These are phyloP conservation scores for Berberis vulgaris DNA, from an alignment of 164 flowering plant species.

Conservation along the genomic window DNA sequence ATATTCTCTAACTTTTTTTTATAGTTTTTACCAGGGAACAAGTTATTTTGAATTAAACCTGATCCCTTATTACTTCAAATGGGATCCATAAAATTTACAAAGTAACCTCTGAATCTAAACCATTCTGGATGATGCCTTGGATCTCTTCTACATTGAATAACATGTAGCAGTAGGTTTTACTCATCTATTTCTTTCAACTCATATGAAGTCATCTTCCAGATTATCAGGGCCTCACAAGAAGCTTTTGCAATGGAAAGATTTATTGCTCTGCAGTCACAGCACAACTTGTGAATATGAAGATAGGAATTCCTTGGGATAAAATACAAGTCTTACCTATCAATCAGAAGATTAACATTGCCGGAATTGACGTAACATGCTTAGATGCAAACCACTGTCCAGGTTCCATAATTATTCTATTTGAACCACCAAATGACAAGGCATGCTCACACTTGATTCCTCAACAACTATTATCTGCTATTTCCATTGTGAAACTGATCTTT, in stretches of 20 bases:
- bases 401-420: conserved; percentile 74
- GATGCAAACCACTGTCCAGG: conserved; percentile 99
- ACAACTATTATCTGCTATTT: neutral
- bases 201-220: conserved; percentile 30
- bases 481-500: conserved; percentile 2
- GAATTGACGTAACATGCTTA: conserved; percentile 61
- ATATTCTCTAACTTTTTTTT: no score
- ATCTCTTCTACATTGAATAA: no score
- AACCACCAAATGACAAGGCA: conserved; percentile 88
- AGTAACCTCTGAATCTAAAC: no score
- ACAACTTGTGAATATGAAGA: conserved; percentile 68
- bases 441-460: conserved; percentile 12
- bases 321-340: conserved; percentile 69
- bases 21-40: no score
- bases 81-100: no score
- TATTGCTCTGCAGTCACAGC: conserved; percentile 86
- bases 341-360: conserved; percentile 58
- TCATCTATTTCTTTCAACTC: neutral
- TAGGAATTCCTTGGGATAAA: conserved; percentile 80
- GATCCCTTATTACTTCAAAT: no score
- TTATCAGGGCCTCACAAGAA: conserved; percentile 90
- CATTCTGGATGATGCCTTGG: no score
- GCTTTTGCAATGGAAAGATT: conserved; percentile 79
- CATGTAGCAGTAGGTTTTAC: neutral
- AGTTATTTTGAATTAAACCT: no score